Base-by-base conservation (phyloP, 2,329 filamentous ascomycete genomes). In the Bertia moriformis region DNA sequence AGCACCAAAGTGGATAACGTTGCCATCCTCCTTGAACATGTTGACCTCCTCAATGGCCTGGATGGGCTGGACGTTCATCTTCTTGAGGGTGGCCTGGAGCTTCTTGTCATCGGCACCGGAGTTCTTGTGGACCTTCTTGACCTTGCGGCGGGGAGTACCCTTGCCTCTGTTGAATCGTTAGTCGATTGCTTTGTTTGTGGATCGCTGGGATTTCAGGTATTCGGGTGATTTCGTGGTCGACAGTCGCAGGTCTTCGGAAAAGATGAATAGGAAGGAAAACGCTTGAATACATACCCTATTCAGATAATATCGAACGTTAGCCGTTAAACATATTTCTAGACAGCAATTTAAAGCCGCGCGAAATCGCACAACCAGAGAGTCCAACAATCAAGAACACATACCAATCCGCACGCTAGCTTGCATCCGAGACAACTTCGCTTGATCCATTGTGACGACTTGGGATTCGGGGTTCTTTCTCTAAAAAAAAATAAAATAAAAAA, bases 21-120 rank as follows among this genome's bases (percentile, higher is more conserved):
- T 98, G 65, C 91, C 91, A 62, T 98, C 91, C 61, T 84, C 83
- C 83, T 98, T 98, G 82, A 98, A 98, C 91, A 98, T 98, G 82
- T 98, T 98, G 64, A 98, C 91, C 74, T 98, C 91, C 79, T 98
- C 91, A 56, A 98, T 98, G 50, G 84, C 86, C 73, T 93, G 88
- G 67, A 98, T 96, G 57, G 91, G 91, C 78, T 98, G 91, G 43
- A 93, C 89, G 69, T 96, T 96, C 65, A 98, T 79, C 83, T 98
- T 98, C 84, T 98, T 98, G 51, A 98, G 76, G 46, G 86, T 71
- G 46, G 81, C 78, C 72, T 98, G 91, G 49, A 98, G 85, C 79
- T 98, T 98, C 85, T 95, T 96, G 81, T 98, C 91, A 63, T 98
- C 91, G 65, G 84, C 86, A 61, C 83, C 86, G 51, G 83, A 83